Conservation (phyloP, 2,329 filamentous ascomycete genomes). For the Diplodia intermedia region DNA sequence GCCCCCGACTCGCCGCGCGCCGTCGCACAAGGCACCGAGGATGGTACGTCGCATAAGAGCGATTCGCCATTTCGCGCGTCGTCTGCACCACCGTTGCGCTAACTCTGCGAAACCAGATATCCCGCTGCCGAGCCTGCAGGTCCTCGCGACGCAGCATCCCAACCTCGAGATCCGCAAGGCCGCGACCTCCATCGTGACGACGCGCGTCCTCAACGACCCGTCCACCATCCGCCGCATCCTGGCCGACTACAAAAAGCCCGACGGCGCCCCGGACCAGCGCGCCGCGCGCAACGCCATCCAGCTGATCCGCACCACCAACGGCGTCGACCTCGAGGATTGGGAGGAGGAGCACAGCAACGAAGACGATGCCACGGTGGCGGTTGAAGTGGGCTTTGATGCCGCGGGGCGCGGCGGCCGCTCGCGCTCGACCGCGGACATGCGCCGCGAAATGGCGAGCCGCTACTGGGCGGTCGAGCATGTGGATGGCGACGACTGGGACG, state of each 20-base stretch:
- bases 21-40: conserved; percentile 68
- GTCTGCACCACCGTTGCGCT: conserved; percentile 42
- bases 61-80: conserved; percentile 29
- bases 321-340: conserved; percentile 30
- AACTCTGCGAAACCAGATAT: conserved; percentile 60
- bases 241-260: conserved; percentile 31
- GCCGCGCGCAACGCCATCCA: conserved; percentile 28
- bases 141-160: conserved; percentile 48
- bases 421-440: conserved; percentile 24
- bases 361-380: neutral
- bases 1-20: conserved; percentile 64
- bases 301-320: conserved; percentile 27
- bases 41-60: conserved; percentile 53
- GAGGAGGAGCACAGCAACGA: conserved; percentile 20
- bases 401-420: conserved; percentile 23
- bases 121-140: conserved; percentile 49
- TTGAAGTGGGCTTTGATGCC: conserved; percentile 25
- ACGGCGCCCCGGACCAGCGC: conserved; percentile 26
- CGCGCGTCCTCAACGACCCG: conserved; percentile 32
- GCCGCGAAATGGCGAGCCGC: conserved; percentile 22
- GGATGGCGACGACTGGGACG: conserved; percentile 6
- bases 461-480: conserved; percentile 22
- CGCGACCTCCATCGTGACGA: conserved; percentile 12
- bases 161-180: conserved; percentile 54
- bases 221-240: conserved; percentile 49